These are phyloP conservation scores for Cryphonectria radicalis DNA, from an alignment of 2,329 filamentous ascomycete species.

Conservation along the genomic window DNA sequence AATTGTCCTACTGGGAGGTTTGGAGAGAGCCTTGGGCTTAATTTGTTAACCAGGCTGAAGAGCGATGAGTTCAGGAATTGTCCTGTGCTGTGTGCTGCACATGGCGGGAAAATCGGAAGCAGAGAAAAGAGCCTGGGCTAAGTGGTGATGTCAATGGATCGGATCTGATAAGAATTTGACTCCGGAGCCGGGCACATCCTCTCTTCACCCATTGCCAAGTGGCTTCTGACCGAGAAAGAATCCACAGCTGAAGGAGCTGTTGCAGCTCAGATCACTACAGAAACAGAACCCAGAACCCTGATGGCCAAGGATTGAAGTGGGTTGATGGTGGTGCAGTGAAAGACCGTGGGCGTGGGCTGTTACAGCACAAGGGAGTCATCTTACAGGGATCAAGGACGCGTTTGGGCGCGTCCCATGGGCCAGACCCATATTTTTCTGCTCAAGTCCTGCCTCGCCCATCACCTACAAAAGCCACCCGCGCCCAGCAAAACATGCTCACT, in stretches of 20 bases:
- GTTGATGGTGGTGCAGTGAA: conserved; percentile 19
- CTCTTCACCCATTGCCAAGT: background rate
- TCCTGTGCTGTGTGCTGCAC: background rate
- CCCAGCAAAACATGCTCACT: conserved; percentile 16
- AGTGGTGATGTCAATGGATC: conserved; percentile 13
- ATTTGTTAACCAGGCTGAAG: background rate
- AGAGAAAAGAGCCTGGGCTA: background rate
- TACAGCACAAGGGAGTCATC: background rate
- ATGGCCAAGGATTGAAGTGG: conserved; percentile 12
- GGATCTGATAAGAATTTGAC: conserved; percentile 21
- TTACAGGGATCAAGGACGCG: conserved; percentile 11
- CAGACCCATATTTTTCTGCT: conserved; percentile 6
- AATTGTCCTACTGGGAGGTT: background rate
- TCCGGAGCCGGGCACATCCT: conserved; percentile 4
- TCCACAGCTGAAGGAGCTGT: conserved; percentile 8
- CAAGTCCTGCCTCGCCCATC: conserved; percentile 6
- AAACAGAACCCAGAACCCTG: conserved; percentile 3
- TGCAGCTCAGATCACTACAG: background rate
- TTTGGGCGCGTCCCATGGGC: conserved; percentile 8
- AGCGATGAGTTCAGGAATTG: background rate
- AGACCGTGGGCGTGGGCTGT: background rate
- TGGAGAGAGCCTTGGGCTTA: background rate
- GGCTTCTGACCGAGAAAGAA: background rate
- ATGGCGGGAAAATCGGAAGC: background rate
- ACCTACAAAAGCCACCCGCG: conserved; percentile 21